phyloP scores from a whole-genome alignment of 495 filamentous ascomycete species.

The Hypoxylon rickii region DNA sequence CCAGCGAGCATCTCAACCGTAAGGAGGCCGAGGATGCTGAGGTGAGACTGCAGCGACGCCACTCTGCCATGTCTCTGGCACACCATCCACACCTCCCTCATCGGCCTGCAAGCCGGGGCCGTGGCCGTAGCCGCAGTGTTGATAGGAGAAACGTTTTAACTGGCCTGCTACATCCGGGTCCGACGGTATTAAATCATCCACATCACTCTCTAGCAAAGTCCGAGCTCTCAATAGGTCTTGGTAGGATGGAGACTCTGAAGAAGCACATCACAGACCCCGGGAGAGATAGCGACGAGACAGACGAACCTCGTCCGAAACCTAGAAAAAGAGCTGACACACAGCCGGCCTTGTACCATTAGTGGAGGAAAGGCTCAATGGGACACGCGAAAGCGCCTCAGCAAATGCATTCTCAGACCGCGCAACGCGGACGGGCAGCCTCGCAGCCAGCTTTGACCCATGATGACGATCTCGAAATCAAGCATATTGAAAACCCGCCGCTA shows the following conservation, averaged over 20 bases:
- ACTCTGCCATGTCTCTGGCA: slow-evolving; percentile 55
- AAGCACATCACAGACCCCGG: slow-evolving; percentile 26
- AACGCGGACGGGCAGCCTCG: slow-evolving; percentile 5
- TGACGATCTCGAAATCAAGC: background rate
- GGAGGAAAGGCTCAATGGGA: slow-evolving; percentile 16
- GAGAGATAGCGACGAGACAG: slow-evolving; percentile 2
- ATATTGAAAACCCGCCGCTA: background rate
- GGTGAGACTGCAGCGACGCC: slow-evolving; percentile 56
- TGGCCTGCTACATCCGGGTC: slow-evolving; percentile 46
- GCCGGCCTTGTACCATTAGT: slow-evolving; percentile 25
- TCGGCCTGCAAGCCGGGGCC: slow-evolving; percentile 19
- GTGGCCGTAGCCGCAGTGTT: slow-evolving; percentile 33
- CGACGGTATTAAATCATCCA: slow-evolving; percentile 14
- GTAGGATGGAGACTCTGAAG: slow-evolving; percentile 25
- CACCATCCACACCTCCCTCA: slow-evolving; percentile 4
- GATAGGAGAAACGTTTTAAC: slow-evolving; percentile 41
- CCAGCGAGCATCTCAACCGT: slow-evolving; percentile 73
- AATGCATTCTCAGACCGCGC: background rate
- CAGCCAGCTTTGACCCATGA: slow-evolving; percentile 6
- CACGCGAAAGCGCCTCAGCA: slow-evolving; percentile 8
- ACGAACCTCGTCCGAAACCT: slow-evolving; percentile 10
- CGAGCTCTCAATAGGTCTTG: slow-evolving; percentile 11
- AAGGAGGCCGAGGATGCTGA: slow-evolving; percentile 68
- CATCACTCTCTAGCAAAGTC: slow-evolving; percentile 26
- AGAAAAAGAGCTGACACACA: slow-evolving; percentile 33